Evolutionary conservation across 2,329 filamentous ascomycete genomes (phyloP).

Genomic region (Ascochyta pisi): DNA sequence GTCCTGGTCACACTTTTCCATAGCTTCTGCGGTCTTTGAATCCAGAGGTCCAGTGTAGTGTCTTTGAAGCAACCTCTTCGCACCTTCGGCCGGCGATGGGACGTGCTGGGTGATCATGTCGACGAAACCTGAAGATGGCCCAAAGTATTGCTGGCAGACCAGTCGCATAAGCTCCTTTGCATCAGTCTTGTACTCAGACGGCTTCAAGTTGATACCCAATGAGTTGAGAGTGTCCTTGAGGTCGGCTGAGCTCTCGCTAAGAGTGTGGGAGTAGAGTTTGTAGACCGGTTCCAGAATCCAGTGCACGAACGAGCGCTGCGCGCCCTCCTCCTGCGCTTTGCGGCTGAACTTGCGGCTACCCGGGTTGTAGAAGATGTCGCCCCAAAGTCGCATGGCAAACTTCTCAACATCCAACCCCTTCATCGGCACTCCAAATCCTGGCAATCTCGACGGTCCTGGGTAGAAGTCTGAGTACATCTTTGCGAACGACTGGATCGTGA

Average conservation of each 20-base stretch:
- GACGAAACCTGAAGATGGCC: slow-evolving; percentile 85
- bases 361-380: slow-evolving; percentile 95
- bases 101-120: slow-evolving; percentile 94
- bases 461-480: slow-evolving; percentile 95
- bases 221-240: slow-evolving; percentile 78
- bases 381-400: slow-evolving; percentile 88
- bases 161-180: slow-evolving; percentile 86
- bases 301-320: slow-evolving; percentile 88
- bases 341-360: slow-evolving; percentile 88
- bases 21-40: slow-evolving; percentile 78
- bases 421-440: slow-evolving; percentile 44
- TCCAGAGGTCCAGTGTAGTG: slow-evolving; percentile 94
- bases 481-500: slow-evolving; percentile 91
- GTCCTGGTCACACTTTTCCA: slow-evolving; percentile 84
- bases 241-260: slow-evolving; percentile 87
- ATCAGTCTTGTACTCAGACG: slow-evolving; percentile 88
- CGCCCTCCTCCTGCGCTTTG: slow-evolving; percentile 79
- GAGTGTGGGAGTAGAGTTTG: slow-evolving; percentile 94
- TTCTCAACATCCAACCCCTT: slow-evolving; percentile 73
- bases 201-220: slow-evolving; percentile 86
- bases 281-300: slow-evolving; percentile 97
- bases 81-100: slow-evolving; percentile 82
- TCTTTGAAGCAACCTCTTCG: slow-evolving; percentile 76
- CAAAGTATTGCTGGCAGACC: slow-evolving; percentile 96
- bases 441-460: slow-evolving; percentile 59